These are phyloP conservation scores for Mitragyna speciosa DNA, from an alignment of 257 asterid genomes.

Conservation along the genomic window DNA sequence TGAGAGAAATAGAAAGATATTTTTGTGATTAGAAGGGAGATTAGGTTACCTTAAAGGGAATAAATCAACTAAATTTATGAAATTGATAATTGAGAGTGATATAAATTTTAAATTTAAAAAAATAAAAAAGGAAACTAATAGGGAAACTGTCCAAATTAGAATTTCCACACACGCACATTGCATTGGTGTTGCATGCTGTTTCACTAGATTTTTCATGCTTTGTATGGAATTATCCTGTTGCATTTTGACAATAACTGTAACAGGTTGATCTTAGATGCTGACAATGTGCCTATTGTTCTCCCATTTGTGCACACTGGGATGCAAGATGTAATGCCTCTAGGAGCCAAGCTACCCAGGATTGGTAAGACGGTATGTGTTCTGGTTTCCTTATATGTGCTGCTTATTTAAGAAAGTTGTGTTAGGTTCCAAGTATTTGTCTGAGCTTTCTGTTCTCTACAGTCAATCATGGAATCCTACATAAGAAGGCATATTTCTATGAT, in stretches of 20 bases:
- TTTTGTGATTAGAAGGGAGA: too few relatives aligned
- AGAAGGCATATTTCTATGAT: not conserved
- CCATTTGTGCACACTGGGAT: slow-evolving; percentile 93
- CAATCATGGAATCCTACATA: not conserved
- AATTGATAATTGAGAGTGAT: too few relatives aligned
- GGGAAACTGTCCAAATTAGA: too few relatives aligned
- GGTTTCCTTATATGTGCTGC: slow-evolving; percentile 4
- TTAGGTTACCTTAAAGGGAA: too few relatives aligned
- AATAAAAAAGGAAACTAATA: too few relatives aligned
- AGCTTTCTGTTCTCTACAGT: not conserved
- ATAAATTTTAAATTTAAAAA: too few relatives aligned
- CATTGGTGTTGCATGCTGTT: not conserved
- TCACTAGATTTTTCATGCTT: not conserved
- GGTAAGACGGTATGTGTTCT: slow-evolving; percentile 66
- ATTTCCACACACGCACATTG: not conserved
- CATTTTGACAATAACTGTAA: slow-evolving; percentile 15
- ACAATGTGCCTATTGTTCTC: slow-evolving; percentile 64
- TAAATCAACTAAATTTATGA: too few relatives aligned
- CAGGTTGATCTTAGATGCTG: slow-evolving; percentile 86
- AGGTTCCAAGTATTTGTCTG: not conserved
- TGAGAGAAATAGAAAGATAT: too few relatives aligned
- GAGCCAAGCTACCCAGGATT: slow-evolving; percentile 80
- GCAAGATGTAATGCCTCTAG: slow-evolving; percentile 92
- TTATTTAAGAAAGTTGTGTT: not conserved
- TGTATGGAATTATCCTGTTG: not conserved